Evolutionary conservation across 768 basidiomycete species (phyloP).

Genomic region (Psilocybe azurescens): DNA sequence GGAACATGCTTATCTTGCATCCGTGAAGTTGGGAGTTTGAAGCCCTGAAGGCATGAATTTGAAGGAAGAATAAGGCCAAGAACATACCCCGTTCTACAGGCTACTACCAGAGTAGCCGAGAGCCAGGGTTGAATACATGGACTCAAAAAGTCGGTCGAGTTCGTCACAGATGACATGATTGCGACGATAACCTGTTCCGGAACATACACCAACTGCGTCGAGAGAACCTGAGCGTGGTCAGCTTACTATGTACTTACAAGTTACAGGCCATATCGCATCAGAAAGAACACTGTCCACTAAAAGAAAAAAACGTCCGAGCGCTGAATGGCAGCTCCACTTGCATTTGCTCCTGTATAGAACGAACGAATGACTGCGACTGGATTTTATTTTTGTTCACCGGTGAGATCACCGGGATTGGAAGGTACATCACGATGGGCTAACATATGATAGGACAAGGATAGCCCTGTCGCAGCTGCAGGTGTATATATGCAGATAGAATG

Average conservation of each 20-base stretch:
- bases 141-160: background rate
- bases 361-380: background rate
- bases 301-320: background rate
- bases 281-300: too few species aligned
- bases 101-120: slow-evolving; percentile 2
- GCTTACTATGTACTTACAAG: background rate
- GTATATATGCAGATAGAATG: background rate
- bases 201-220: background rate
- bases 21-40: background rate
- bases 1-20: too few species aligned
- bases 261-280: background rate
- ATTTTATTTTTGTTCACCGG: background rate
- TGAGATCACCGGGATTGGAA: background rate
- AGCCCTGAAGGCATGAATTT: background rate
- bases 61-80: background rate
- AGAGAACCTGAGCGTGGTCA: background rate
- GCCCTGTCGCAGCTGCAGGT: too few species aligned
- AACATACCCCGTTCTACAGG: background rate
- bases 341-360: background rate
- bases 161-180: background rate
- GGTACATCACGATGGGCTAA: background rate
- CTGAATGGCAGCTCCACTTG: background rate
- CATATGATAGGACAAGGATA: background rate
- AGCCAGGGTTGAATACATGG: background rate
- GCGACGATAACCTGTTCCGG: background rate